A percentile compares a stretch with the other conserved stretches of the same genome.
Evolutionary conservation across 805 yeast genomes (phyloP).

Genomic region (Saturnispora galanensis): DNA sequence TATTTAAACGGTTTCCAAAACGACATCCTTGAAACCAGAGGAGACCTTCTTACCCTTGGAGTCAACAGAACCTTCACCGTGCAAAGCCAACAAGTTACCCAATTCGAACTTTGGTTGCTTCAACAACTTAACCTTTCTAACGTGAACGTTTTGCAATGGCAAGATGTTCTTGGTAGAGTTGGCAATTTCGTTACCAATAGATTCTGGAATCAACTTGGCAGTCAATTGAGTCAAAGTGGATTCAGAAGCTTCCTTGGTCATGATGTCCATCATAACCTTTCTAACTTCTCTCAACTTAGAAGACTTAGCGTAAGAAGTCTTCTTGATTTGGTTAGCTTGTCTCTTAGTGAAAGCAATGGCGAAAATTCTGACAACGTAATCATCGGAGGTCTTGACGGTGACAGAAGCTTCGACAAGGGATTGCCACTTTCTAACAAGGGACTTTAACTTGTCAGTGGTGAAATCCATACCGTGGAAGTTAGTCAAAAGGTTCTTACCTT

Average conservation of each 20-base stretch:
- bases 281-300: constrained; percentile 96
- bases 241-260: constrained; percentile 92
- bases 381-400: constrained; percentile 96
- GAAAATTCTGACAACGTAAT: constrained; percentile 91
- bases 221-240: constrained; percentile 94
- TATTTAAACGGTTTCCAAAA: constrained; percentile 88
- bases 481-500: constrained; percentile 96
- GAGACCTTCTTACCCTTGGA: constrained; percentile 97
- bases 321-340: constrained; percentile 93
- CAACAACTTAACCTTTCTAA: constrained; percentile 97
- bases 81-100: constrained; percentile 91
- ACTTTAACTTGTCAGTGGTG: constrained; percentile 95
- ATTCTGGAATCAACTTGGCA: constrained; percentile 96
- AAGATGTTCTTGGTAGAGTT: constrained; percentile 89
- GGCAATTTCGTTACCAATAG: constrained; percentile 97
- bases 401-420: constrained; percentile 96
- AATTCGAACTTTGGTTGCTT: constrained; percentile 98
- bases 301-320: constrained; percentile 95
- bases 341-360: constrained; percentile 98
- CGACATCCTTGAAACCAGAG: constrained; percentile 95
- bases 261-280: constrained; percentile 93
- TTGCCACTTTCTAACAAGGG: constrained; percentile 98
- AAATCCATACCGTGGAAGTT: constrained; percentile 99
- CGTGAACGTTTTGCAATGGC: constrained; percentile 98
- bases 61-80: constrained; percentile 90